Evolutionary conservation across 371 early-diverging fungal genomes (phyloP), one percentile per base, ranked within the genome.

Genomic region (Mortierella sp.): DNA sequence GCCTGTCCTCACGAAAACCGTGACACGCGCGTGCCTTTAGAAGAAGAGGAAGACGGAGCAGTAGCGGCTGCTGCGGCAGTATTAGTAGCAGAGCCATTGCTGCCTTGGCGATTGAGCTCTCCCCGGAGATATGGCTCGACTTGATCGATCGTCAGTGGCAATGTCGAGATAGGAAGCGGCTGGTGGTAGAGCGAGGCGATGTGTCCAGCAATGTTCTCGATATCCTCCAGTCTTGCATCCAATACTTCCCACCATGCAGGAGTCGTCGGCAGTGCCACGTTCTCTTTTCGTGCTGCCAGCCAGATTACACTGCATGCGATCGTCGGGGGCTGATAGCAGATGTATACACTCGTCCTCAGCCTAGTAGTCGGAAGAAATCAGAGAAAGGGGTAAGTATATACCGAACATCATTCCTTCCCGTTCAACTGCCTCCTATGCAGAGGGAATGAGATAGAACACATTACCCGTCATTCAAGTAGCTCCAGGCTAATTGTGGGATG

Each of bases 271-370:
- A 99, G 86, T 40, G 88, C 83, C 14, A 97, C 89, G 6, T 84
- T 83, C 59, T 88, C 89, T 44, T 92, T 92, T 43, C 95, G 83
- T 31, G 97, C 95, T 0, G 97, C 96, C 51, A 98, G 87, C 89
- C 90, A 95, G n/a, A 99, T 95, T 0, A 93, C 95, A 4, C 97
- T 96, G 78, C 96, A 96, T 0, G 99, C 98, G 83, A 99, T 96
- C 0, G 94, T 93, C 28, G 93, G 92, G 0, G 98, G 97, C 75
- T 98, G 96, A 80, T 96, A 97, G 57, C 93, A 94, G 13, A 95
- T 96, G 79, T 95, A 95, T 0, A 97, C 89, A 34, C 88, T 92
- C 6, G 98, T 97, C 46, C 96, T 90, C 81, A 96, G 78, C 31
- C 97, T 96, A 87, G 6, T 34, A 14, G 21, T n/a, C 34, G 31